Evolutionary conservation across 1,139 yeast species (phyloP), one percentile per base, ranked within the genome.

Genomic region (Saccharomyces uvarum): DNA sequence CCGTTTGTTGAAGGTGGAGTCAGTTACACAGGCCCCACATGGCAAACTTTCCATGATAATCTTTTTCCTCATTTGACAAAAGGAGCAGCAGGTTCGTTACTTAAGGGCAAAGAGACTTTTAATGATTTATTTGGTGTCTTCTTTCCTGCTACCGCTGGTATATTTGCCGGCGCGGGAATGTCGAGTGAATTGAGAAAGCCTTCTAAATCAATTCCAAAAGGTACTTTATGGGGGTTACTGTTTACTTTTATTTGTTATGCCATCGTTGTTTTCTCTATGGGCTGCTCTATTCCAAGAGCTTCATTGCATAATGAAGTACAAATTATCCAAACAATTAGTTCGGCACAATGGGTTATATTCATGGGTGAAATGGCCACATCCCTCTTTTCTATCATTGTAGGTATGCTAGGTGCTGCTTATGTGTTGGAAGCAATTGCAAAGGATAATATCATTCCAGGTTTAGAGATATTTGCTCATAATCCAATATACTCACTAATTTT

Each of bases 161-260:
- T 93, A 47, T 86, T 91, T 70, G 98, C 99, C 1, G 99, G 99
- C n/a, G 97, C 98, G 1, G 87, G 96, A 14, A 93, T 93, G 98
- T 89, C 97, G 49, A 98, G 99, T n/a, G 97, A 90, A 63, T 76
- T 93, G 58, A 75, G 80, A 57, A 83, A 79, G 56, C 99, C 99
- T 0, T 88, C 97, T 0, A 83, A 80, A 62, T 83, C 96, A 1
- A 93, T 93, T 53, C 98, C 99, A 0, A 77, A 78, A 57, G 99
- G 99, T 7, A 93, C 99, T 0, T 71, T 93, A 28, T 80, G 83
- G 74, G 98, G 98, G 0, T 73, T 93, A 6, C 60, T 83, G 2
- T 73, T 88, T 48, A 90, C 98, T 0, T 89, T 93, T 66, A 60
- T 77, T 1, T 80, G 88, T 51, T 93, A 93, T 65, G 74, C 86